phyloP scores from a whole-genome alignment of 768 basidiomycete species.

The Suillus lakei region DNA sequence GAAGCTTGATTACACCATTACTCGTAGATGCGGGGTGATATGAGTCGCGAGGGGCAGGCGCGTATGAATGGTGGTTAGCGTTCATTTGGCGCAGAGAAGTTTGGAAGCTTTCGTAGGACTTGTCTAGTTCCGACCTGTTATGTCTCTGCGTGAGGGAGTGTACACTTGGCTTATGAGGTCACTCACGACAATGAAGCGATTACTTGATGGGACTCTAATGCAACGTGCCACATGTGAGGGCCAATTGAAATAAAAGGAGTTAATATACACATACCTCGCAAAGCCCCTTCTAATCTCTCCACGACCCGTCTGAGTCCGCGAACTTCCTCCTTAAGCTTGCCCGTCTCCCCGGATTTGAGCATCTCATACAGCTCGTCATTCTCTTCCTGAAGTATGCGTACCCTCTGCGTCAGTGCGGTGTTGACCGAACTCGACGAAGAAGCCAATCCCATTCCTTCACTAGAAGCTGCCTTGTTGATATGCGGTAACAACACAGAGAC shows the following conservation, averaged over 20 bases:
- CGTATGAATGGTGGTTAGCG: constrained; percentile 43
- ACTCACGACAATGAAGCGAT: constrained; percentile 75
- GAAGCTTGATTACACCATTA: constrained; percentile 51
- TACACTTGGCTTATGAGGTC: constrained; percentile 8
- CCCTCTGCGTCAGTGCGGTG: constrained; percentile 77
- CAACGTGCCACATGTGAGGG: constrained; percentile 13
- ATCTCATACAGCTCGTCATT: constrained; percentile 86
- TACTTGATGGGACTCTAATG: constrained; percentile 76
- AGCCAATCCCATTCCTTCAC: constrained; percentile 33
- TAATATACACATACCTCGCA: constrained; percentile 59
- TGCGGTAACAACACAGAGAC: constrained; percentile 73
- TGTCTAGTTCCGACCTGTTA: constrained; percentile 74
- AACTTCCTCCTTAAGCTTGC: constrained; percentile 82
- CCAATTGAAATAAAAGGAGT: constrained; percentile 6
- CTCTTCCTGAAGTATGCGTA: constrained; percentile 78
- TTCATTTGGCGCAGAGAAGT: constrained; percentile 48
- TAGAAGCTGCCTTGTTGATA: constrained; percentile 48
- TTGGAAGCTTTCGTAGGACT: constrained; percentile 69
- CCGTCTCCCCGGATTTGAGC: constrained; percentile 75
- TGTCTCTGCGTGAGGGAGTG: constrained; percentile 20
- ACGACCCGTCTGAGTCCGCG: constrained; percentile 70
- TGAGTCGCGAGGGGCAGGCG: constrained; percentile 48
- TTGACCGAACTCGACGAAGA: constrained; percentile 59
- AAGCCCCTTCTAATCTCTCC: constrained; percentile 70
- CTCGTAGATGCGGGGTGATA: constrained; percentile 42